Evolutionary conservation across 2,329 filamentous ascomycete genomes (phyloP), one percentile per base, ranked within the genome.

Genomic region (Fusarium sp.): DNA sequence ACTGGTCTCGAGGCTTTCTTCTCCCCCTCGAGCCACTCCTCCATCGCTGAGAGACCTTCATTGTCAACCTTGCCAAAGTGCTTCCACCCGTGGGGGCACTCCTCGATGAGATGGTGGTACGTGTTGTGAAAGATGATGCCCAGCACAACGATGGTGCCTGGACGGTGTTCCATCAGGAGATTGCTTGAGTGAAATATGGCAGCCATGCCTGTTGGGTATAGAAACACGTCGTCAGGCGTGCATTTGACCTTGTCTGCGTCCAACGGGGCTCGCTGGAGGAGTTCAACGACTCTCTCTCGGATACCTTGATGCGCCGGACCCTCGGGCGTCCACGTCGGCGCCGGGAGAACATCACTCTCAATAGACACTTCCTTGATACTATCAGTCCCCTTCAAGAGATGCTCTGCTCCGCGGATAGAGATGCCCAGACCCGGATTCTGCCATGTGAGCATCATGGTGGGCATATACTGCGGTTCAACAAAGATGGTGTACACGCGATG

Each of bases 141-240:
- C 29, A 90, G 82, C 14, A 87, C 79, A 8, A 86, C 83, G 6
- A 84, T 81, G 36, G 80, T 82, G 4, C 81, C 79, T 0, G 81
- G 78, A 2, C 82, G 80, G 33, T 82, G 74, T 29, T 78, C 74
- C 3, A 81, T 68, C 11, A 89, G 74, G 3, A 82, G 79, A 45
- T 81, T 80, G 38, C 86, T 85, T 2, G 83, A 69, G 27, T 84
- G 79, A 64, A 85, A 87, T 13, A 91, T 85, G 29, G 85, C 83
- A 0, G 85, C 85, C 88, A 91, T 91, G 29, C 89, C 89, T 0
- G 87, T 87, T 6, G 85, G 84, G 74, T 87, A 90, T 22, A 91
- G 80, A 59, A 84, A 89, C 1, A 91, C 84, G 69, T 91, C 88
- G 4, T 54, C 57, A 1, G 78, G 38, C 5, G 65, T 63, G 58